Evolutionary conservation across 108 stramenopile genomes (phyloP), one percentile per base, ranked within the genome.

Genomic region (Fragilaria crotonensis): DNA sequence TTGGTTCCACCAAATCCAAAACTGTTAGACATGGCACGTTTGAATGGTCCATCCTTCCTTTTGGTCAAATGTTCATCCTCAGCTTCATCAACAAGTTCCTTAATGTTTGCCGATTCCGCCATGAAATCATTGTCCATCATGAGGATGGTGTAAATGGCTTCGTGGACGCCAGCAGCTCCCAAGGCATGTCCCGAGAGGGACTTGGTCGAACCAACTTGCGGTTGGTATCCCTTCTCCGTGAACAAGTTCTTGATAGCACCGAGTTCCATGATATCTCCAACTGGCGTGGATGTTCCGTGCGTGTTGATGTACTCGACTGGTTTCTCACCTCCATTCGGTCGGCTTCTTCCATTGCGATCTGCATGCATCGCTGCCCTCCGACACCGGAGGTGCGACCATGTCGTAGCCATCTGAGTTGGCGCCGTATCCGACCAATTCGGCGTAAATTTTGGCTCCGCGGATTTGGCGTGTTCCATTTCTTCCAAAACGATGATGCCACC

Each of bases 1-100:
- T 99, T 99, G 23, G 95, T 96, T 61, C 98, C 98, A 33, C 98
- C 98, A 52, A 99, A 99, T 61, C 98, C 98, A 70, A 99, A 99
- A 61, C 95, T 96, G 75, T 99, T 99, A 54, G 91, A 94, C 90
- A 99, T 95, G 54, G 87, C 89, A 55, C 93, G 78, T 49, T 63
- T 78, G 80, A 94, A 89, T 14, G 73, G 54, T n/a, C 93, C 93
- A n/a, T 94, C 93, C 64, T 94, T 87, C 76, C 87, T 71, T 60
- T 80, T 59, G 23, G 84, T 87, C 20, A 94, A 79, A 64, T 79
- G 84, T 89, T 91, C 85, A n/a, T 89, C 93, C 70, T 96, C 92
- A 33, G 92, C 89, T 67, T 89, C 90, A 62, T 94, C 95, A 21
- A 89, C 90, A 26, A 91, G 67, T 25, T 92, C 86, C 17, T 85